These are phyloP conservation scores for Ambispora gerdemannii DNA, from an alignment of 192 early-diverging fungal species.

Conservation along the genomic window DNA sequence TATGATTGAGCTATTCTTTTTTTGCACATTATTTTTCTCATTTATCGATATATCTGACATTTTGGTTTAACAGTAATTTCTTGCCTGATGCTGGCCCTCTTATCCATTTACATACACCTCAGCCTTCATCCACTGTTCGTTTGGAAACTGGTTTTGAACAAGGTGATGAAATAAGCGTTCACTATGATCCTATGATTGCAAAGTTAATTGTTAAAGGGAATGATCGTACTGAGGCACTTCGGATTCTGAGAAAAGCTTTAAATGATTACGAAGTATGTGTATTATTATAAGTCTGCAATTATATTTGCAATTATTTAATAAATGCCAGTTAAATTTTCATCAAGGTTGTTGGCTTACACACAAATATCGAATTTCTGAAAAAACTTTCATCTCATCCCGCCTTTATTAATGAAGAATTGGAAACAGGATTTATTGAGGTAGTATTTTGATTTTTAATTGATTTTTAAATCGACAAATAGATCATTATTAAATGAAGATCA, in stretches of 20 bases:
- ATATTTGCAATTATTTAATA: neutral
- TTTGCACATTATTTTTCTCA: neutral
- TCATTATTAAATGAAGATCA: neutral
- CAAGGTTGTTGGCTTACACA: conserved; percentile 79
- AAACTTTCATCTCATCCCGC: conserved; percentile 71
- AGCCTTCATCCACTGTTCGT: conserved; percentile 60
- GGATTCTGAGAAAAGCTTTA: conserved; percentile 75
- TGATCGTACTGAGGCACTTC: conserved; percentile 79
- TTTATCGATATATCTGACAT: no score
- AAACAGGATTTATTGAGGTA: conserved; percentile 91
- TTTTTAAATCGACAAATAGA: neutral
- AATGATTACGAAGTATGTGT: conserved; percentile 72
- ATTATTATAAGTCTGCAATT: neutral
- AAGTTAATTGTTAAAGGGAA: conserved; percentile 86
- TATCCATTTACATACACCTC: conserved; percentile 70
- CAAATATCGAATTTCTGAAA: conserved; percentile 91
- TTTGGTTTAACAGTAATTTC: conserved; percentile 61
- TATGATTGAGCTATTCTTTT: neutral
- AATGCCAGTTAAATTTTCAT: conserved; percentile 9
- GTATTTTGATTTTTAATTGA: conserved; percentile 26
- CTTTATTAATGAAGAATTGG: conserved; percentile 84
- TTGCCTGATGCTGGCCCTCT: conserved; percentile 92
- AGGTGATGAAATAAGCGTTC: conserved; percentile 88
- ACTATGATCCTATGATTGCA: conserved; percentile 96
- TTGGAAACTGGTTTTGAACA: conserved; percentile 90